Evolutionary conservation across 495 filamentous ascomycete species (phyloP).

Genomic region (Talaromyces wortmannii): DNA sequence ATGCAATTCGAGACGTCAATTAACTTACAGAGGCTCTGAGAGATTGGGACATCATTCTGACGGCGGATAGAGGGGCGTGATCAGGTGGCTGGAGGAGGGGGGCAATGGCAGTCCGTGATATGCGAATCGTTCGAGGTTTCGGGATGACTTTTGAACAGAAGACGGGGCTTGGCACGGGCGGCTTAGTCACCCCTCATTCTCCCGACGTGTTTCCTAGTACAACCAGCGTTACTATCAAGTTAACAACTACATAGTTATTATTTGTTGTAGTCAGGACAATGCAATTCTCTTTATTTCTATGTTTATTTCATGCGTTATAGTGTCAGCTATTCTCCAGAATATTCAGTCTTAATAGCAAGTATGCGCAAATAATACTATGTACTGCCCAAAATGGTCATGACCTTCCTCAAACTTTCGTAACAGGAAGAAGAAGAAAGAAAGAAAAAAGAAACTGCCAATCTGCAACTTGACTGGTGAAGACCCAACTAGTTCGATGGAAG

Average conservation of each 20-base stretch:
- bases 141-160: constrained; percentile 7
- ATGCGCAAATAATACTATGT: too few relatives aligned
- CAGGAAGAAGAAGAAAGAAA: neutral
- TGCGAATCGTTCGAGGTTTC: constrained; percentile 1
- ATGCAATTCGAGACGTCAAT: constrained; percentile 6
- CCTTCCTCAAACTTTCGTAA: neutral
- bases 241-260: neutral
- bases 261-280: neutral
- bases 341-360: too few relatives aligned
- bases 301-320: neutral
- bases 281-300: neutral
- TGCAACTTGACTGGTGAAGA: neutral
- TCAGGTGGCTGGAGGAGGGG: neutral
- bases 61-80: constrained; percentile 3
- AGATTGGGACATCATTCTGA: constrained; percentile 62
- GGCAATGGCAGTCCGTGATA: neutral
- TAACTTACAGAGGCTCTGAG: constrained; percentile 59
- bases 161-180: constrained; percentile 1
- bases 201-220: neutral
- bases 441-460: neutral
- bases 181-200: constrained; percentile 7
- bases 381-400: too few relatives aligned
- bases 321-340: neutral
- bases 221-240: neutral
- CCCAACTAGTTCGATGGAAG: constrained; percentile 47